phyloP scores from a whole-genome alignment of 163 green algal species.

The Scenedesmus sp. region DNA sequence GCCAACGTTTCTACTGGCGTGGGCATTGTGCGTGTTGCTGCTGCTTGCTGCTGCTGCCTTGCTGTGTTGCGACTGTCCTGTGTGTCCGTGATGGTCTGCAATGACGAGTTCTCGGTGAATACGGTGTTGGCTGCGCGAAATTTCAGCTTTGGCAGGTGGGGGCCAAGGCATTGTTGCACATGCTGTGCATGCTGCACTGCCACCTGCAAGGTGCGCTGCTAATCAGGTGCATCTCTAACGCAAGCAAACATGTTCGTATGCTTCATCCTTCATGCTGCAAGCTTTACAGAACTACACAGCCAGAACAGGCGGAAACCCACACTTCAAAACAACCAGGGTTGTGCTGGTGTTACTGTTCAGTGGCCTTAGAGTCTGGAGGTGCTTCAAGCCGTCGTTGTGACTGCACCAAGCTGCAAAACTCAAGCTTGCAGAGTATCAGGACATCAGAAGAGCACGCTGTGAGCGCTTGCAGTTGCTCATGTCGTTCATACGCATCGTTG shows the following conservation, averaged over 20 bases:
- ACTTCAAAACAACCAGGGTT: not conserved
- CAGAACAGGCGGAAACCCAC: not conserved
- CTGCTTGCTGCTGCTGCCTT: not conserved
- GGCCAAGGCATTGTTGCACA: not conserved
- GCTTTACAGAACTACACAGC: not conserved
- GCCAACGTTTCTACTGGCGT: conserved; percentile 11
- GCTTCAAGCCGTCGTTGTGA: too few relatives aligned
- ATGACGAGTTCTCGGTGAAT: not conserved
- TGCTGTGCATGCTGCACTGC: not conserved
- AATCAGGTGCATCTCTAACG: not conserved
- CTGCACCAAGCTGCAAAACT: not conserved
- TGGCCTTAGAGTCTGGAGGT: not conserved
- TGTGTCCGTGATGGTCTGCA: not conserved
- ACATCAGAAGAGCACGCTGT: not conserved
- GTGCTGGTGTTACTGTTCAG: conserved; percentile 11
- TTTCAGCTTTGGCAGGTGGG: not conserved
- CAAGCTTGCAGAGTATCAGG: not conserved
- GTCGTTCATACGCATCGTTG: conserved; percentile 57
- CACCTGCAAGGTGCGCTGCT: not conserved
- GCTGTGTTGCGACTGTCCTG: not conserved
- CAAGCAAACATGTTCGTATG: not conserved
- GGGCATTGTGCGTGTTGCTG: not conserved
- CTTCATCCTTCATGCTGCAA: not conserved
- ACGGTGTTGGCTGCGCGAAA: too few relatives aligned
- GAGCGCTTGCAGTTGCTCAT: not conserved